These are phyloP conservation scores for Ophiosphaerella korrae DNA, from an alignment of 2,329 filamentous ascomycete species.

Conservation along the genomic window DNA sequence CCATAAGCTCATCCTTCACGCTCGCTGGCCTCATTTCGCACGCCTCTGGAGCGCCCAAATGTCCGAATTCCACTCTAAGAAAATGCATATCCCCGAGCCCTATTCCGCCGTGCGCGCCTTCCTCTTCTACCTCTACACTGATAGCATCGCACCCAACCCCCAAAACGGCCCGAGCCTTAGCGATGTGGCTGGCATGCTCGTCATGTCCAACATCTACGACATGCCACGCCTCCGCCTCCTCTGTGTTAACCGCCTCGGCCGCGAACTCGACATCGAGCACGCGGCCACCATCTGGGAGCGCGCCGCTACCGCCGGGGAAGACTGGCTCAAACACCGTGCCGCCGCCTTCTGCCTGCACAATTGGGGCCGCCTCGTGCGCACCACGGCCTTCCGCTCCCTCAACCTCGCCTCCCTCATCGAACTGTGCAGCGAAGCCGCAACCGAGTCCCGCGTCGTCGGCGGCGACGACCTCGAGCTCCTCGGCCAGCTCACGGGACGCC, in stretches of 20 bases:
- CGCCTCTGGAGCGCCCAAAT: constrained; percentile 92
- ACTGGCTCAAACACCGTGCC: constrained; percentile 89
- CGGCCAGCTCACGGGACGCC: constrained; percentile 54
- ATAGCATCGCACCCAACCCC: constrained; percentile 69
- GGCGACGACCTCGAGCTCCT: constrained; percentile 79
- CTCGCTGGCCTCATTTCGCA: constrained; percentile 95
- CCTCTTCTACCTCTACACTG: constrained; percentile 94
- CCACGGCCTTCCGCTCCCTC: constrained; percentile 80
- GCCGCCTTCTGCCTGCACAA: constrained; percentile 88
- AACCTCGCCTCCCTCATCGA: constrained; percentile 82
- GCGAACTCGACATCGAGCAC: constrained; percentile 91
- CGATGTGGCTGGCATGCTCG: constrained; percentile 90
- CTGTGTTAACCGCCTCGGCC: constrained; percentile 86
- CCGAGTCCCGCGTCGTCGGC: constrained; percentile 86
- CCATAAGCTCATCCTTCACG: constrained; percentile 90
- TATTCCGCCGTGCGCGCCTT: constrained; percentile 95
- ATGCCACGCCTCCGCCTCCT: constrained; percentile 90
- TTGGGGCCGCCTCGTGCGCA: constrained; percentile 93
- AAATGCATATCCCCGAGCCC: constrained; percentile 96
- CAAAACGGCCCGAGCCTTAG: constrained; percentile 65
- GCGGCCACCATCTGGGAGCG: constrained; percentile 97
- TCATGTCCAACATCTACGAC: constrained; percentile 98
- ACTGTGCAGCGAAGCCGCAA: constrained; percentile 89
- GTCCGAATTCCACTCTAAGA: constrained; percentile 95
- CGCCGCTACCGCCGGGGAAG: constrained; percentile 85